A percentile compares a stretch with the other conserved stretches of the same genome.
Evolutionary conservation across 805 yeast genomes (phyloP).

Genomic region (Suhomyces prunicola): DNA sequence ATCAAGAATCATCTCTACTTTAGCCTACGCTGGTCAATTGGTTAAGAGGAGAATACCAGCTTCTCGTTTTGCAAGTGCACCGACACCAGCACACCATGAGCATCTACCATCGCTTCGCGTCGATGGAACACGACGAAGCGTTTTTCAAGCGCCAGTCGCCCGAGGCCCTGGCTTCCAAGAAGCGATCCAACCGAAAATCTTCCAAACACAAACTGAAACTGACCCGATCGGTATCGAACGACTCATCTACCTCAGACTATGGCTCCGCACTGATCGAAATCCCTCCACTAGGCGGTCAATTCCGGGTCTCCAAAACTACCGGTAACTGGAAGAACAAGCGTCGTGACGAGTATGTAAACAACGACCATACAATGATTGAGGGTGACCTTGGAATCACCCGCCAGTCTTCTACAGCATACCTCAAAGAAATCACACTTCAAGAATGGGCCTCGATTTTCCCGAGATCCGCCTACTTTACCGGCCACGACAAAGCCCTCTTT

Average conservation of each 20-base stretch:
- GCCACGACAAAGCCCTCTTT: conserved; percentile 44
- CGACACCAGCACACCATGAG: conserved; percentile 23
- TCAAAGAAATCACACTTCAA: conserved; percentile 3
- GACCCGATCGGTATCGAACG: background rate
- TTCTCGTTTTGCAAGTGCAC: background rate
- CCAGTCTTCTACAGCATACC: background rate
- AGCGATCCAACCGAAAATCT: background rate
- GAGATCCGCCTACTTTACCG: conserved; percentile 51
- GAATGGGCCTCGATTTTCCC: conserved; percentile 46
- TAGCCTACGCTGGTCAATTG: background rate
- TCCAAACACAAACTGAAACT: background rate
- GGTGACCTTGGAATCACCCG: background rate
- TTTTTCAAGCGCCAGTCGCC: conserved; percentile 7
- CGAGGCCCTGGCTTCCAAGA: background rate
- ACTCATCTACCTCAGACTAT: background rate
- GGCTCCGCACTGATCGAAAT: background rate
- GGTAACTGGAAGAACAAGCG: background rate
- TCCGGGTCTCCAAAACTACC: background rate
- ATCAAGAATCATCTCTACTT: background rate
- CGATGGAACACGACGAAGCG: conserved; percentile 33
- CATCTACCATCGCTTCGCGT: conserved; percentile 37
- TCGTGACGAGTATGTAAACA: background rate
- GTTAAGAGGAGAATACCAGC: background rate
- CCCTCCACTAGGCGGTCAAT: conserved; percentile 7
- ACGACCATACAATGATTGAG: background rate